Evolutionary conservation across 2,329 filamentous ascomycete species (phyloP).

Genomic region (Lasiodiplodia sp.): DNA sequence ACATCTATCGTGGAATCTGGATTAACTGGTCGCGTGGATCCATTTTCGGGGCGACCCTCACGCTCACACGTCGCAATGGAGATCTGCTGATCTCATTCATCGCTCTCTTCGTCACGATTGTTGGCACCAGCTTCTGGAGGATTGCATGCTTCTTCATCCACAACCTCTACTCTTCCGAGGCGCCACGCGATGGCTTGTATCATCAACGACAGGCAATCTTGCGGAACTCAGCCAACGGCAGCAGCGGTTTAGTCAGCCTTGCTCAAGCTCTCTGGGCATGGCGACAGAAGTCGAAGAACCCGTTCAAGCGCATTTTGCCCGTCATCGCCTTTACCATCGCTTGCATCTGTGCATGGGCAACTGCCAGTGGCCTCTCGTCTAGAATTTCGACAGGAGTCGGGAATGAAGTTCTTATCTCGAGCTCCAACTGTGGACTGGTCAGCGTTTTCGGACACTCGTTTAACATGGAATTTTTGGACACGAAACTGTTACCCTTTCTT

Average conservation of each 20-base stretch:
- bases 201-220: constrained; percentile 34
- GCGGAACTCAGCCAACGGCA: constrained; percentile 27
- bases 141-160: constrained; percentile 37
- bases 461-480: too few species aligned
- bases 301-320: constrained; percentile 13
- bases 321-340: neutral
- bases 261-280: neutral
- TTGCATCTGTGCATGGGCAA: constrained; percentile 8
- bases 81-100: constrained; percentile 45
- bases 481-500: fast-evolving
- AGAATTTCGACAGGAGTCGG: constrained; percentile 18
- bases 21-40: constrained; percentile 43
- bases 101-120: constrained; percentile 42
- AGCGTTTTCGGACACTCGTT: too few species aligned
- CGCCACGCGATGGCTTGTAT: constrained; percentile 36
- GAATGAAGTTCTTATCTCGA: constrained; percentile 16
- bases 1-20: constrained; percentile 41
- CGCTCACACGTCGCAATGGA: constrained; percentile 39
- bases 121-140: constrained; percentile 36
- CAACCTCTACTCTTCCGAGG: constrained; percentile 30
- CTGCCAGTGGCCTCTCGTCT: constrained; percentile 28
- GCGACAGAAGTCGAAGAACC: constrained; percentile 25
- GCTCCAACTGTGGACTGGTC: too few species aligned
- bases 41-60: constrained; percentile 44
- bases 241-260: neutral